Base-by-base conservation (phyloP, 495 filamentous ascomycete genomes). In the Xylaria sp. region DNA sequence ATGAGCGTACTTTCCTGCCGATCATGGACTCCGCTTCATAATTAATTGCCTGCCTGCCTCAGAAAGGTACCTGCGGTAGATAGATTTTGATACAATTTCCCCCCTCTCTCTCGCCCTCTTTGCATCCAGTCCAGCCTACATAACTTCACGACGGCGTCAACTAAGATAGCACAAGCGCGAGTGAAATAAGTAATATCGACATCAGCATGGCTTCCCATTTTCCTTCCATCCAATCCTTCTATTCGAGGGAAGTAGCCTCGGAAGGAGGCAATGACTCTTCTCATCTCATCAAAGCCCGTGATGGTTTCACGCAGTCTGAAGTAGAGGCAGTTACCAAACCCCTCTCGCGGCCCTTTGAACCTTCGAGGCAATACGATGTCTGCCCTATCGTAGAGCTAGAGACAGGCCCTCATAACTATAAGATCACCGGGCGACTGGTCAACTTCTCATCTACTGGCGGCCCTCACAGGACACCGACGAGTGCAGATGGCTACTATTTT, bases 371-470 rank as follows among this genome's bases (percentile, higher is more conserved):
- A 5, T 91, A 91, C 67, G 80, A 86, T 31, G 78, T 83, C 44
- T 73, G 77, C 33, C 74, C 79, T 6, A 91, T 92, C 37, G 76
- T 79, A 8, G 72, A 84, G 17, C 80, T 92, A 11, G 70, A 83
- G 50, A 76, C 86, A 14, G 89, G 90, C 1, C 85, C 86, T 0
- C 72, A 74, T 35, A 82, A 81, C 43, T 84, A 90, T 19, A 79
- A 81, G 8, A 85, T 91, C 65, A 83, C 79, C 41, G 90, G 88
- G n/a, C 82, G 90, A 66, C 73, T 92, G 14, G 88, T 87, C 19
- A 91, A 91, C 68, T 80, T 90, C 62, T 84, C 77, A 57, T 84
- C 85, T 61, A 77, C 73, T 31, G 78, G 80, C 44, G 83, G 84
- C 0, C 76, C 79, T 40, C 73, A 53, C 41, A 58, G 67, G 14